Conservation (phyloP, 768 basidiomycete genomes). For the Boletus reticulatus region DNA sequence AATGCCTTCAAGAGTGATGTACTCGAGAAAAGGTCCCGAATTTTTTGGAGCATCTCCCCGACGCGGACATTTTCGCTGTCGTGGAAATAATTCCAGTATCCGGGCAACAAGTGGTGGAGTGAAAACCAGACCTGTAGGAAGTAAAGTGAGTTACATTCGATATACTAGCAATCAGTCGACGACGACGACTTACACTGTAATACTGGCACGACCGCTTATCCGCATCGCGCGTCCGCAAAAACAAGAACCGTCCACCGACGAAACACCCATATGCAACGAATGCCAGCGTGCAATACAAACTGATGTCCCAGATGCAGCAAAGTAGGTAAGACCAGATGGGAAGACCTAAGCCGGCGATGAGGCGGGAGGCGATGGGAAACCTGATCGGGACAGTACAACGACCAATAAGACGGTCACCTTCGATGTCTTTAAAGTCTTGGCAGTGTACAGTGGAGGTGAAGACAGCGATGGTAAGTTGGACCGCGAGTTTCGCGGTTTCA, state of each 20-base stretch:
- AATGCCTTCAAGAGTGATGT: slow-evolving; percentile 2
- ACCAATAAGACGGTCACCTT: slow-evolving; percentile 38
- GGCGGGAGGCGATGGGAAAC: slow-evolving; percentile 36
- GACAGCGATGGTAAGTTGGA: slow-evolving; percentile 36
- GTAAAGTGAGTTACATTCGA: background rate
- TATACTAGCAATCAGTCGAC: background rate
- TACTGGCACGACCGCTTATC: slow-evolving; percentile 37
- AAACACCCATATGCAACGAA: slow-evolving; percentile 33
- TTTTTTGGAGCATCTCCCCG: slow-evolving; percentile 16
- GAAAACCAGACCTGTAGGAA: slow-evolving; percentile 34
- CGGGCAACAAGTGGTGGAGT: slow-evolving; percentile 34
- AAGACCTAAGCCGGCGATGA: slow-evolving; percentile 32
- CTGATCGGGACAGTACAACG: slow-evolving; percentile 45
- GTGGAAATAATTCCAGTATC: slow-evolving; percentile 36
- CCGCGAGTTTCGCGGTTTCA: slow-evolving; percentile 28
- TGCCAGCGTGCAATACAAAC: slow-evolving; percentile 17
- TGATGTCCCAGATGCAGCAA: slow-evolving; percentile 35
- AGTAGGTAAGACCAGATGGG: slow-evolving; percentile 38
- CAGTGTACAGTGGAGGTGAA: slow-evolving; percentile 48
- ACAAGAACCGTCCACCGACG: slow-evolving; percentile 35
- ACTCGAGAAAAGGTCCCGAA: slow-evolving; percentile 17
- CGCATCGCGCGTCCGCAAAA: slow-evolving; percentile 22
- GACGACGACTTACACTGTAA: slow-evolving; percentile 33
- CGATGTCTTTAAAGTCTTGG: slow-evolving; percentile 46
- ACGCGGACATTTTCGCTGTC: slow-evolving; percentile 4